Base-by-base conservation (phyloP, 257 asterid genomes). In the Nicotiana undulata region DNA sequence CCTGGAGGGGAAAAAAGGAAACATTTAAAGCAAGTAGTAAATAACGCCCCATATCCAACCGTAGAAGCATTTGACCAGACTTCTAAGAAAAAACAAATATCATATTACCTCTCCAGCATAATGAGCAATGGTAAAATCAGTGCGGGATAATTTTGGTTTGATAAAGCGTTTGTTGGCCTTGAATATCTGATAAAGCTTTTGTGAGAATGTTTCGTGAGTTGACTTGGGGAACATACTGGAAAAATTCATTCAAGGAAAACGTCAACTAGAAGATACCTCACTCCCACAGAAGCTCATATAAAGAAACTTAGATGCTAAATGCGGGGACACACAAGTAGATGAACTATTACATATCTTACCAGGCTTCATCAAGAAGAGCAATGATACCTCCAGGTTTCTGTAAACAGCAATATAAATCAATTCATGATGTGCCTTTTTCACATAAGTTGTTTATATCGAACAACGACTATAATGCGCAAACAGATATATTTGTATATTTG, bases 201-300 rank as follows among this genome's bases (percentile, higher is more conserved):
- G 93, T 1, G 99, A 77, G 84, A 96, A 94, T 31, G 98, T 96
- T 86, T 96, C 99, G 55, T 96, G 94, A 61, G 99, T 96, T 10
- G 99, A 96, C 90, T 96, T 96, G 51, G 99, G 99, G 86, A 96
- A 96, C 99, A 96, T 96, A 87, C 99, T 96, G 95, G 83, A 89
- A 81, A 83, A 40, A 32, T 53, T 85, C 82, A 85, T 18, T 4
- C 63, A 81, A 79, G 34, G 78, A 81, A 81, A 80, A 76, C 61
- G 80, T 46, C 32, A 61, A 75, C 80, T 16, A 51, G 53, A 79
- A 51, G 31, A 64, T 55, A 52, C 9, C 12, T 29, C 51, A 32
- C 77, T 28, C 46, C 24, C 61, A 51, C 22, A 44, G 34, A 29
- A 63, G 52, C 46, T 49, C 82, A 44, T 37, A 70, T 37, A 70